These are phyloP conservation scores for Mariannaea elegans DNA, from an alignment of 2,329 filamentous ascomycete species.

Conservation along the genomic window DNA sequence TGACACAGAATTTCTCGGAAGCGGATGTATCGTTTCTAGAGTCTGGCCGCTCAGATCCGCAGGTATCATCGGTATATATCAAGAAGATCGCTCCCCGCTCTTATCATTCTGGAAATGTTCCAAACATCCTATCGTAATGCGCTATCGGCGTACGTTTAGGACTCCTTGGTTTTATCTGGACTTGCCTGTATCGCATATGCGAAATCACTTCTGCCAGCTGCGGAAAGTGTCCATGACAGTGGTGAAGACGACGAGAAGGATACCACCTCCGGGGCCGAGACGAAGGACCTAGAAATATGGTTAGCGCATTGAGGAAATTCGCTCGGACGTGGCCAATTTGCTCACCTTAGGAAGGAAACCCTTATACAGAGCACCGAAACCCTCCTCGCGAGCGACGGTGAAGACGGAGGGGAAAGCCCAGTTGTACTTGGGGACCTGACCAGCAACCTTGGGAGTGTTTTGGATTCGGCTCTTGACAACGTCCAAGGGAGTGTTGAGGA, in stretches of 20 bases:
- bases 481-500: slow-evolving; percentile 95
- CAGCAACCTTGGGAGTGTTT: slow-evolving; percentile 87
- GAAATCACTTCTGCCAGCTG: slow-evolving; percentile 51
- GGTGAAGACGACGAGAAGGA: slow-evolving; percentile 87
- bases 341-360: slow-evolving; percentile 96
- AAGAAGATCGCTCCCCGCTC: slow-evolving; percentile 16
- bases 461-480: slow-evolving; percentile 99
- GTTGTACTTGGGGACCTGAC: slow-evolving; percentile 92
- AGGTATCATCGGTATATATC: slow-evolving; percentile 23
- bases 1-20: slow-evolving; percentile 16
- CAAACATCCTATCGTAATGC: slow-evolving; percentile 22
- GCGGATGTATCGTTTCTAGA: slow-evolving; percentile 12
- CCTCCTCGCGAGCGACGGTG: slow-evolving; percentile 92
- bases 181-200: slow-evolving; percentile 17
- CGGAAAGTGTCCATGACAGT: slow-evolving; percentile 94
- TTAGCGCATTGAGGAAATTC: slow-evolving; percentile 6
- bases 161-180: slow-evolving; percentile 16
- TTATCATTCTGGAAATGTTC: slow-evolving; percentile 22
- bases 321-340: slow-evolving; percentile 47
- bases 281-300: slow-evolving; percentile 48
- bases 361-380: slow-evolving; percentile 93
- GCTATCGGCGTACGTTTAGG: slow-evolving; percentile 28
- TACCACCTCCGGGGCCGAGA: slow-evolving; percentile 67
- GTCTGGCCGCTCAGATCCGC: slow-evolving; percentile 5
- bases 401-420: slow-evolving; percentile 92